Evolutionary conservation across 768 basidiomycete species (phyloP).

Genomic region (Suillus variegatus): DNA sequence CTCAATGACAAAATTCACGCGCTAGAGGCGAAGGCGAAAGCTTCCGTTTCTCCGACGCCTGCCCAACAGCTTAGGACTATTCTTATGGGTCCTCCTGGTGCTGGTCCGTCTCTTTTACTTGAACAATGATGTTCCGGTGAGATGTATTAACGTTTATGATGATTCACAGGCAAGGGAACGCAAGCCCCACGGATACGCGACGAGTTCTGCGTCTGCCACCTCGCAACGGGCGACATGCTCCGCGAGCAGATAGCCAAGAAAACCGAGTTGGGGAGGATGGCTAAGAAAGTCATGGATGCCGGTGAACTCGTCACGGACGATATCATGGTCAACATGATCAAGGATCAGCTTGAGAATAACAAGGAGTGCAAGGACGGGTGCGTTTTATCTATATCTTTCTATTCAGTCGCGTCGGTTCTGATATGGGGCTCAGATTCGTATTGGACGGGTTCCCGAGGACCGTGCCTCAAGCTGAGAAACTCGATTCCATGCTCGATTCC

Average conservation of each 20-base stretch:
- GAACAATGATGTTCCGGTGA: not conserved
- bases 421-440: conserved; percentile 69
- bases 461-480: conserved; percentile 93
- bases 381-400: conserved; percentile 33
- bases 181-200: conserved; percentile 94
- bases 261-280: conserved; percentile 85
- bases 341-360: conserved; percentile 93
- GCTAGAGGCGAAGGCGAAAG: conserved; percentile 73
- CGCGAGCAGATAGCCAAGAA: conserved; percentile 89
- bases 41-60: conserved; percentile 48
- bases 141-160: not conserved
- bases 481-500: conserved; percentile 83
- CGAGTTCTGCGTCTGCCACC: conserved; percentile 94
- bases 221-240: conserved; percentile 99
- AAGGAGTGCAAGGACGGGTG: conserved; percentile 93
- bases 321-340: conserved; percentile 98
- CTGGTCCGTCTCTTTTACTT: conserved; percentile 57
- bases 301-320: conserved; percentile 96
- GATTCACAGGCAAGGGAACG: conserved; percentile 86
- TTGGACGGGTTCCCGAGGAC: conserved; percentile 99
- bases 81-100: conserved; percentile 94
- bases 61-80: conserved; percentile 86
- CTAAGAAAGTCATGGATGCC: conserved; percentile 97
- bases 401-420: not conserved
- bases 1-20: conserved; percentile 85